phyloP scores from a whole-genome alignment of 139 green algal species.

The Ostreobium quekettii region DNA sequence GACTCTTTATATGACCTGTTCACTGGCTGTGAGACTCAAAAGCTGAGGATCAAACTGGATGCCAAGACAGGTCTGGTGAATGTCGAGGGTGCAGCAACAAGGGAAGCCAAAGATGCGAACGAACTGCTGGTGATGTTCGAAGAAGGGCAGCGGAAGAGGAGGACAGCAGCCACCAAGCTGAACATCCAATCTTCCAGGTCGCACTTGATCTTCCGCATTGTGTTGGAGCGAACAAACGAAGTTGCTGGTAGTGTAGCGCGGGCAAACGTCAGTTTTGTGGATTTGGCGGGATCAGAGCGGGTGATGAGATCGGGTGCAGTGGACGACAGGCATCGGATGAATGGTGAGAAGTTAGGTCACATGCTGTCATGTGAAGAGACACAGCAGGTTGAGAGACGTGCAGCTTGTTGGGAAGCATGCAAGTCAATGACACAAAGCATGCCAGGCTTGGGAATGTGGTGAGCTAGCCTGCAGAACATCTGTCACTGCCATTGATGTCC shows the following conservation, averaged over 20 bases:
- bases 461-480: neutral
- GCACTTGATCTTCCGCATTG: conserved; percentile 48
- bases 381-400: neutral
- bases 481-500: neutral
- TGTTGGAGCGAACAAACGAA: conserved; percentile 31
- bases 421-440: neutral
- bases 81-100: conserved; percentile 17
- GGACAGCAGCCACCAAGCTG: conserved; percentile 35
- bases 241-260: neutral
- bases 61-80: conserved; percentile 17
- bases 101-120: neutral
- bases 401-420: neutral
- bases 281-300: conserved; percentile 35
- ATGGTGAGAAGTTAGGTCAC: neutral
- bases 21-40: conserved; percentile 6
- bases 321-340: conserved; percentile 18
- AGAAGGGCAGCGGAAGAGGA: conserved; percentile 10
- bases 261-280: conserved; percentile 31
- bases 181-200: conserved; percentile 49
- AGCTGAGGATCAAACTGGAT: conserved; percentile 28
- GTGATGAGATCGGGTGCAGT: conserved; percentile 22
- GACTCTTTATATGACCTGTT: conserved; percentile 23
- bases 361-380: no score
- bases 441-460: neutral
- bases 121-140: conserved; percentile 13